Base-by-base conservation (phyloP, 2,329 filamentous ascomycete species). In the Cladosporium halotolerans region DNA sequence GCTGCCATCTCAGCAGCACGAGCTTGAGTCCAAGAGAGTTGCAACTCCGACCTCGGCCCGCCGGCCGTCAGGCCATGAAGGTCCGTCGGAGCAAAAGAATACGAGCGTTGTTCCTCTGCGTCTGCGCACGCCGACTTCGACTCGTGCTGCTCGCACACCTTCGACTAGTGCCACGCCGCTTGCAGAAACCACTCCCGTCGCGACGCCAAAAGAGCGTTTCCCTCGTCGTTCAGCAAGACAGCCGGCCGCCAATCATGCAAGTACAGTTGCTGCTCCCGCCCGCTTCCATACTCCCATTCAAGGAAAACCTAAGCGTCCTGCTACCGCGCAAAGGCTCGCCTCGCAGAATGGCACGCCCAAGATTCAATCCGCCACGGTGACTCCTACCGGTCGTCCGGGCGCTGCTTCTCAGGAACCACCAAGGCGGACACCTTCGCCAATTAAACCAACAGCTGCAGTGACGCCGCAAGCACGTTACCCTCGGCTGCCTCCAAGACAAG, bases 201-300 rank as follows among this genome's bases (percentile, higher is more conserved):
- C 49, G 7, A 55, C 54, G 14, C 54, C 49, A 13, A 23, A 56
- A 39, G 52, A 59, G 19, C 58, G 57, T 11, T 62, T 53, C 42
- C 59, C 57, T 28, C 55, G 51, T 19, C 52, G 57, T n/a, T 50
- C 57, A 18, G 52, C 41, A 50, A 58, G 34, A 53, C 57, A 49
- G 47, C 62, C 48, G 54, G 57, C 58, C 36, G 53, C 53, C 14
- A 54, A 58, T 44, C 56, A 64, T 48, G 58, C 64, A 9, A 58
- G 55, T 19, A 67, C 65, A 34, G 60, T 60, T 10, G 58, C 61
- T 45, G 60, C 61, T 23, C 46, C 60, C 31, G 48, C 57, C 28
- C 61, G 62, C 11, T 67, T 66, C 51, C 58, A 53, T 16, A 68
- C 62, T 2, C 63, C 64, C 16, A 48, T 55, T 4, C 55, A 57